Evolutionary conservation across 495 filamentous ascomycete genomes (phyloP).

Genomic region (Xylaria palmicola): DNA sequence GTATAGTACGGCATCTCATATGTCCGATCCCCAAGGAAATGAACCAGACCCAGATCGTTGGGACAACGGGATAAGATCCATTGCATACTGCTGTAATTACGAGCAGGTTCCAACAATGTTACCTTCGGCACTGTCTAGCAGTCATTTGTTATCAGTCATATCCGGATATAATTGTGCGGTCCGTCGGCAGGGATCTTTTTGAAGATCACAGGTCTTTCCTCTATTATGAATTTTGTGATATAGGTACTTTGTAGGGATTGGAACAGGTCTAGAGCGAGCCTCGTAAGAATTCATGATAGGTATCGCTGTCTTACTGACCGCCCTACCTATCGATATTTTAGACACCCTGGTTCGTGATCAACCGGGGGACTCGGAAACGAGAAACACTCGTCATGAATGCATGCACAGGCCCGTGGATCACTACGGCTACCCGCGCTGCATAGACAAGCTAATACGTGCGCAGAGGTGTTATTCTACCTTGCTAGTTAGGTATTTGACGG

Average conservation of each 20-base stretch:
- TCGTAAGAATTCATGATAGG: neutral
- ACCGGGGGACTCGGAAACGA: neutral
- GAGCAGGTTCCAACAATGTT: neutral
- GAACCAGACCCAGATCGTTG: slow-evolving; percentile 15
- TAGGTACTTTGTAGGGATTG: too few species aligned
- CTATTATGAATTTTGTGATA: too few species aligned
- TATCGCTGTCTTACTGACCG: neutral
- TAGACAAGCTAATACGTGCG: neutral
- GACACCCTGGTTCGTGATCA: neutral
- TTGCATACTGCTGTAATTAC: neutral
- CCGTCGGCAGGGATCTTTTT: neutral
- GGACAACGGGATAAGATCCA: slow-evolving; percentile 4
- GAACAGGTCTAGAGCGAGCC: too few species aligned
- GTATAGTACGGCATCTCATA: neutral
- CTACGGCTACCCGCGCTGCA: neutral
- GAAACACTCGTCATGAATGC: neutral
- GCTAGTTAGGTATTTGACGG: too few species aligned
- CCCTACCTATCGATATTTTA: neutral
- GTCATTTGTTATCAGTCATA: slow-evolving; percentile 11
- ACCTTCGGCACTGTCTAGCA: neutral
- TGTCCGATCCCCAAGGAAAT: slow-evolving; percentile 14
- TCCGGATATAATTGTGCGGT: neutral
- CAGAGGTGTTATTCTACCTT: neutral
- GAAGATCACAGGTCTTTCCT: neutral
- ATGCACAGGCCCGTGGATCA: neutral